These are phyloP conservation scores for Plasmodium gonderi DNA, from an alignment of 169 alveolate genomes.

Conservation along the genomic window DNA sequence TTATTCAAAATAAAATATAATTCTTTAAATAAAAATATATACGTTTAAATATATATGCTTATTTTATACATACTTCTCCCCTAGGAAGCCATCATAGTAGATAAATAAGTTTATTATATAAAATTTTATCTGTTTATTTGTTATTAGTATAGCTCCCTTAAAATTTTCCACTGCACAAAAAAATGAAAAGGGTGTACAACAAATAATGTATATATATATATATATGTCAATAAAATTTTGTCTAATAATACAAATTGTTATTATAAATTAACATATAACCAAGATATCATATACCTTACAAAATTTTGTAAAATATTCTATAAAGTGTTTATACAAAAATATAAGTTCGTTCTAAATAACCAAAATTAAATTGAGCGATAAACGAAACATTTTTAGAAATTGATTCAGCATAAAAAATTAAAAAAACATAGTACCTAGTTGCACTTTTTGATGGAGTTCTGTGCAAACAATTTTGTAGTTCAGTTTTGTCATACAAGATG, in stretches of 20 bases:
- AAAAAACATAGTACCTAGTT: neutral
- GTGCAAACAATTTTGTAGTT: neutral
- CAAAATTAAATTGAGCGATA: neutral
- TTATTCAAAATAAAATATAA: neutral
- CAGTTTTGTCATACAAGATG: neutral
- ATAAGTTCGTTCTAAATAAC: neutral
- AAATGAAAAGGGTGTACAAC: neutral
- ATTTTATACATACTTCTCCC: neutral
- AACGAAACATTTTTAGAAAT: neutral
- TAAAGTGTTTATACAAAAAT: neutral
- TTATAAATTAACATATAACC: neutral
- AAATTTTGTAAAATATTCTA: neutral
- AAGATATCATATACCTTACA: neutral
- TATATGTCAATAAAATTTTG: neutral
- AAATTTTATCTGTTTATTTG: neutral
- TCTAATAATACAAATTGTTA: neutral
- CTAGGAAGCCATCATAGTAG: neutral
- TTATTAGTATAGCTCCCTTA: neutral
- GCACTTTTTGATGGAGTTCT: neutral
- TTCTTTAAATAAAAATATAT: neutral
- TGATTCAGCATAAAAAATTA: neutral
- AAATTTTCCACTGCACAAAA: neutral
- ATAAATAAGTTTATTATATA: neutral
- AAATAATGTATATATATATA: neutral
- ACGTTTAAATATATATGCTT: neutral